phyloP scores from a whole-genome alignment of 108 stramenopile species.

The Mayamaea pseudoterrestris region DNA sequence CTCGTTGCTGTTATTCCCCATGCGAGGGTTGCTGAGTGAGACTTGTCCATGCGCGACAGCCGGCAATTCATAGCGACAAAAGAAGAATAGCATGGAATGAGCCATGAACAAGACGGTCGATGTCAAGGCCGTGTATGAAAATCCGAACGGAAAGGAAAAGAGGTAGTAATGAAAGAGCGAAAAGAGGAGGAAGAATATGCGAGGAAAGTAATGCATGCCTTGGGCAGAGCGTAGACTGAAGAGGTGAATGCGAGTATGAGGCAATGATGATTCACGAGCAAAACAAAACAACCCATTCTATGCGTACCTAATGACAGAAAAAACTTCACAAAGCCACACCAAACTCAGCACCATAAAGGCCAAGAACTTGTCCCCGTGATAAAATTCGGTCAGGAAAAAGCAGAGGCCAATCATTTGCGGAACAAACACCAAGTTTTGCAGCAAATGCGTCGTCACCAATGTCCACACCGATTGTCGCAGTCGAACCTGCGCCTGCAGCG shows the following conservation, averaged over 20 bases:
- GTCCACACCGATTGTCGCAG: constrained; percentile 31
- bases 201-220: constrained; percentile 80
- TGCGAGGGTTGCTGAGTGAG: constrained; percentile 44
- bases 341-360: constrained; percentile 81
- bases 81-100: constrained; percentile 86
- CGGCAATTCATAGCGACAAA: constrained; percentile 85
- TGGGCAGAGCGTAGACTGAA: constrained; percentile 39
- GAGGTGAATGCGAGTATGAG: not conserved
- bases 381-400: constrained; percentile 91
- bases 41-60: constrained; percentile 58
- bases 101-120: constrained; percentile 60
- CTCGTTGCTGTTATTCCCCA: constrained; percentile 2
- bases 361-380: constrained; percentile 77
- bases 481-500: constrained; percentile 56
- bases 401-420: constrained; percentile 90
- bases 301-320: constrained; percentile 70
- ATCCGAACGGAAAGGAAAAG: constrained; percentile 86
- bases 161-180: constrained; percentile 89
- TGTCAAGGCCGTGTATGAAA: constrained; percentile 70
- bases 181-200: constrained; percentile 80
- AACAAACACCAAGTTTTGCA: constrained; percentile 82
- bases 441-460: constrained; percentile 47
- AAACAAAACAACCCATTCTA: too few species aligned
- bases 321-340: constrained; percentile 89
- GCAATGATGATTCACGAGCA: not conserved